Conservation (phyloP, 1,284 basidiomycete species). For the Papiliotrema nemorosa region DNA sequence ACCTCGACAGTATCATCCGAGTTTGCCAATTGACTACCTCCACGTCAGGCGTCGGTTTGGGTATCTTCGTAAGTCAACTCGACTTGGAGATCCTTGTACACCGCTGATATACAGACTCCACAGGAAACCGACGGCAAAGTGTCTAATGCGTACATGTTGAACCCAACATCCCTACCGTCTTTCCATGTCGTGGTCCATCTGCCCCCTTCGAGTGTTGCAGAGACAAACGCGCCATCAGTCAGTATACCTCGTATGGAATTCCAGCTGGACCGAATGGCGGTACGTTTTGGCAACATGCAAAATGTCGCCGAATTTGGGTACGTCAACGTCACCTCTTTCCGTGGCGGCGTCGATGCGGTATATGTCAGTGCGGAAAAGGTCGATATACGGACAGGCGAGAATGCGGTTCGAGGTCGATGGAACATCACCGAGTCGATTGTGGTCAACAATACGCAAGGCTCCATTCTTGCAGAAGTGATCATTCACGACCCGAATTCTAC, state of each 20-base stretch:
- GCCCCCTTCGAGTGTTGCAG: conserved; percentile 26
- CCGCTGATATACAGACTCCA: conserved; percentile 23
- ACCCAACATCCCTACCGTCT: conserved; percentile 31
- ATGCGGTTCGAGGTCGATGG: conserved; percentile 39
- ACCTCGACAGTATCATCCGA: conserved; percentile 23
- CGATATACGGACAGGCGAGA: conserved; percentile 28
- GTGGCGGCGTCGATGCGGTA: conserved; percentile 35
- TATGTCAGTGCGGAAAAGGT: conserved; percentile 32
- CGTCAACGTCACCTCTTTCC: conserved; percentile 20
- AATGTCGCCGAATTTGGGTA: conserved; percentile 31
- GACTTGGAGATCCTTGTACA: background rate
- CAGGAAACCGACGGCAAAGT: conserved; percentile 36
- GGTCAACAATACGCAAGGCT: conserved; percentile 42
- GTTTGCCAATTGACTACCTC: conserved; percentile 37
- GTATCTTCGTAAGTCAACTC: conserved; percentile 39
- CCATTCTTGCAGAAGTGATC: conserved; percentile 40
- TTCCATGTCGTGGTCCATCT: conserved; percentile 40
- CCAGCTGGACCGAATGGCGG: conserved; percentile 38
- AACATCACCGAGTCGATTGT: conserved; percentile 40
- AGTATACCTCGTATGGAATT: conserved; percentile 25
- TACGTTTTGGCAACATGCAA: conserved; percentile 37
- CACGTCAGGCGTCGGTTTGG: conserved; percentile 37
- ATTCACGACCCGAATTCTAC: conserved; percentile 27
- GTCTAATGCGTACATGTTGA: conserved; percentile 26
- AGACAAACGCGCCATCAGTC: conserved; percentile 6